A percentile compares a stretch with the other conserved stretches of the same genome.
Evolutionary conservation across 1,139 yeast genomes (phyloP).

Genomic region (Yamadazyma triangularis): DNA sequence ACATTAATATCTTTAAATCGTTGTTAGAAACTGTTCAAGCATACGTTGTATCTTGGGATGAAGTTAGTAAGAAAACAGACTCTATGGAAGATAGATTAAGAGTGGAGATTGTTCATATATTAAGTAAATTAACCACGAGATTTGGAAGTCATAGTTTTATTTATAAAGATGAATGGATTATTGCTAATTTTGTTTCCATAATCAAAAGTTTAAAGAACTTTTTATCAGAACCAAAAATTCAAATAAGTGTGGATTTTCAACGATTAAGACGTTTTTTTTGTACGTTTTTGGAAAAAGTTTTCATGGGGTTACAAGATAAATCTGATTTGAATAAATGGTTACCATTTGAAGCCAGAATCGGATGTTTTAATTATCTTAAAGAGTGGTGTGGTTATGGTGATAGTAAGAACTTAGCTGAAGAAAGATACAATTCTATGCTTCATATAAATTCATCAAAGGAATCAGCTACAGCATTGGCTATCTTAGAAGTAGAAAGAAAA

Average conservation of each 20-base stretch:
- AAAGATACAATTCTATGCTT: constrained; percentile 64
- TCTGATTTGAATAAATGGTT: constrained; percentile 52
- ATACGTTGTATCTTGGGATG: constrained; percentile 58
- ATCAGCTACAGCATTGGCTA: constrained; percentile 57
- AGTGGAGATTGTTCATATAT: constrained; percentile 73
- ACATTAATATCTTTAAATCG: constrained; percentile 81
- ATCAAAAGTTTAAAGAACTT: constrained; percentile 64
- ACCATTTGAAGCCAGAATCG: constrained; percentile 81
- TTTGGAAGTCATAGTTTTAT: constrained; percentile 51
- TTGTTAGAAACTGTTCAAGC: constrained; percentile 75
- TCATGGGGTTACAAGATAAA: constrained; percentile 43
- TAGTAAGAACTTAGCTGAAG: constrained; percentile 53
- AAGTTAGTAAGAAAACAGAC: constrained; percentile 26
- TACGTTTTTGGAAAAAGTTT: constrained; percentile 68
- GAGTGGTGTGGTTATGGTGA: constrained; percentile 96
- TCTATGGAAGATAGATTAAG: constrained; percentile 49
- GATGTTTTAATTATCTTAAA: constrained; percentile 74
- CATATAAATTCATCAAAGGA: constrained; percentile 44
- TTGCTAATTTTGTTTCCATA: constrained; percentile 59
- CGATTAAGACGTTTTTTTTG: constrained; percentile 77
- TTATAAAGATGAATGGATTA: constrained; percentile 64
- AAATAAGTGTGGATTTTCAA: constrained; percentile 69
- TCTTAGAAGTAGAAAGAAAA: constrained; percentile 77
- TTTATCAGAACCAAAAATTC: constrained; percentile 55
- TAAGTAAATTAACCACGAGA: constrained; percentile 64